These are phyloP conservation scores for Starmera pachycereana DNA, from an alignment of 805 yeast genomes.

Conservation along the genomic window DNA sequence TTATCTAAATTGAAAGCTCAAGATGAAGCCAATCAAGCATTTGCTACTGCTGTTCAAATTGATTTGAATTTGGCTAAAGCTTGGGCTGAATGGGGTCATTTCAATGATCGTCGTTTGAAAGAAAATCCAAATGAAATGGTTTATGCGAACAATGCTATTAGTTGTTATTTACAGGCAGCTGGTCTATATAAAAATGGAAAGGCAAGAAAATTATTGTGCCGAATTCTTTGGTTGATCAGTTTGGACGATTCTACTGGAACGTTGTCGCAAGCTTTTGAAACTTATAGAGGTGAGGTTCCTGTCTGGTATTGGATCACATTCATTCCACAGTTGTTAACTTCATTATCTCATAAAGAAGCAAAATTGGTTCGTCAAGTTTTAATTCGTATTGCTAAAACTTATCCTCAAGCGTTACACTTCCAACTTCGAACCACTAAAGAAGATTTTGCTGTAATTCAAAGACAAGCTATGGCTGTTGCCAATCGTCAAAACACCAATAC, in stretches of 20 bases:
- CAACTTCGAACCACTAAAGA: conserved; percentile 92
- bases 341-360: conserved; percentile 88
- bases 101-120: conserved; percentile 79
- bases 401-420: conserved; percentile 96
- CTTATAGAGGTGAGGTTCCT: conserved; percentile 91
- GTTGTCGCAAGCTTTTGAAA: conserved; percentile 78
- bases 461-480: conserved; percentile 54
- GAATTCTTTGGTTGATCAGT: conserved; percentile 89
- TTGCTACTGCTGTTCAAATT: conserved; percentile 95
- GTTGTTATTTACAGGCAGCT: conserved; percentile 96
- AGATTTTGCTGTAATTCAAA: conserved; percentile 79
- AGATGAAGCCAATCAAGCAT: conserved; percentile 96
- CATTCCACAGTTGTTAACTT: conserved; percentile 86
- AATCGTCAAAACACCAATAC: conserved; percentile 17
- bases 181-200: conserved; percentile 90
- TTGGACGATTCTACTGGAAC: conserved; percentile 80
- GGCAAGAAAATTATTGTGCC: conserved; percentile 75
- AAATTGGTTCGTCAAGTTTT: conserved; percentile 77
- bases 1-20: conserved; percentile 80
- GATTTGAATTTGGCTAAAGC: conserved; percentile 93
- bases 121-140: conserved; percentile 74
- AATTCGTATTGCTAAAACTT: conserved; percentile 87
- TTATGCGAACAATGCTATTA: conserved; percentile 86
- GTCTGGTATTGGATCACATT: conserved; percentile 99
- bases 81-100: conserved; percentile 99